Conservation (phyloP, 2,329 filamentous ascomycete species). For the Fusarium sp. region DNA sequence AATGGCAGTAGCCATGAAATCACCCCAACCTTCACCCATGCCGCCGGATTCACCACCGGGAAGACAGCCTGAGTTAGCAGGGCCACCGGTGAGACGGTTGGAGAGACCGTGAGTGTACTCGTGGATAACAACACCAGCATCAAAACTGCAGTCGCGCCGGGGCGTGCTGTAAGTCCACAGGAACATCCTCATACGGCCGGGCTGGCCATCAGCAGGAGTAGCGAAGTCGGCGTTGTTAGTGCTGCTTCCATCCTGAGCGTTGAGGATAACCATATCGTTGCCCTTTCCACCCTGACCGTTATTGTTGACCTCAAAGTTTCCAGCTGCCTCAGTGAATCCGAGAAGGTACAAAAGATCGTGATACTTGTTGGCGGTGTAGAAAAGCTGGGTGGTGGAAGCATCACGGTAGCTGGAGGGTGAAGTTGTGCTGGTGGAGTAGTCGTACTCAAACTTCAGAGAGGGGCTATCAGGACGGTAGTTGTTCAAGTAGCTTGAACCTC, state of each 20-base stretch:
- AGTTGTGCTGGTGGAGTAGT: conserved; percentile 53
- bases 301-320: conserved; percentile 72
- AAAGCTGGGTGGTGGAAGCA: conserved; percentile 69
- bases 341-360: conserved; percentile 70
- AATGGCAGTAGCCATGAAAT: conserved; percentile 66
- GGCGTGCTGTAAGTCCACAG: conserved; percentile 64
- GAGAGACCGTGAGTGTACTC: conserved; percentile 69
- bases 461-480: conserved; percentile 60
- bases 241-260: conserved; percentile 67
- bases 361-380: conserved; percentile 71
- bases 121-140: conserved; percentile 71
- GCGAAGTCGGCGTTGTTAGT: conserved; percentile 70
- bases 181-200: conserved; percentile 70
- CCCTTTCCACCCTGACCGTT: conserved; percentile 64
- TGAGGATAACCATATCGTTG: conserved; percentile 66
- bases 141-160: conserved; percentile 67
- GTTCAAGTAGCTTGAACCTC: conserved; percentile 51
- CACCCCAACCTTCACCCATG: conserved; percentile 71
- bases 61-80: conserved; percentile 64
- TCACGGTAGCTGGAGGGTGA: conserved; percentile 60
- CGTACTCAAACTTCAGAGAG: conserved; percentile 60
- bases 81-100: conserved; percentile 70
- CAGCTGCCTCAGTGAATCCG: conserved; percentile 68
- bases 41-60: conserved; percentile 62
- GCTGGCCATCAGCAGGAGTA: conserved; percentile 64